Evolutionary conservation across 2,329 filamentous ascomycete genomes (phyloP), one percentile per base, ranked within the genome.

Genomic region (Grosmannia penicillata): DNA sequence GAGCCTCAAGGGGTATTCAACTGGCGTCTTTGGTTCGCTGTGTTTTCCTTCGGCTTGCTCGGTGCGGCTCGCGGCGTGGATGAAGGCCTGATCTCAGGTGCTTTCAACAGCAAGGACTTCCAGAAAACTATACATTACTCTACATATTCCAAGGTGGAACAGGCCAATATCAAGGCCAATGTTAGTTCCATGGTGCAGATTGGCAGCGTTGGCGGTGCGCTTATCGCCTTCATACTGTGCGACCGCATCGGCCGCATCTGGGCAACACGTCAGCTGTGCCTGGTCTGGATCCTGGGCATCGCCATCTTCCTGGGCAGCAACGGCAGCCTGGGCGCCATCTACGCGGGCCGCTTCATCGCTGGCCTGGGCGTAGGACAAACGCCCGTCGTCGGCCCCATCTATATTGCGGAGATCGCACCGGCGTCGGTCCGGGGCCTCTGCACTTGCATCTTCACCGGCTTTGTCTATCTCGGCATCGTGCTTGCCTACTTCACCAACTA

Each of bases 101-200:
- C 78, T 13, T 76, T 82, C 56, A 72, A 74, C 51, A 75, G 74
- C n/a, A 62, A 67, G 45, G 63, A 76, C 37, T 83, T 83, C 53
- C 67, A 77, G 47, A 47, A 54, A 1, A 64, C 63, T 25, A 78
- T 82, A 52, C 50, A 72, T 47, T 72, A 75, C 44, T 57, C 62
- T 6, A 60, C 63, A 2, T 75, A 76, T 49, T 61, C 56, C 33
- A 48, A 56, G 0, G 60, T 66, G 4, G 65, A 72, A 33, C 62
- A 70, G 51, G 75, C 78, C 43, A 75, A 82, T 53, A 76, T 79
- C 59, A 75, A 81, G 57, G 75, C 70, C 48, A 87, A 87, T 55
- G 79, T 87, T 39, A 79, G 80, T 2, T 72, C 78, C 34, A 87
- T 87, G 82, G 82, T 87, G 0, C 82, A 86, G 56, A 74, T 86